Conservation (phyloP, 2,329 filamentous ascomycete genomes). For the Stachybotrys elegans region DNA sequence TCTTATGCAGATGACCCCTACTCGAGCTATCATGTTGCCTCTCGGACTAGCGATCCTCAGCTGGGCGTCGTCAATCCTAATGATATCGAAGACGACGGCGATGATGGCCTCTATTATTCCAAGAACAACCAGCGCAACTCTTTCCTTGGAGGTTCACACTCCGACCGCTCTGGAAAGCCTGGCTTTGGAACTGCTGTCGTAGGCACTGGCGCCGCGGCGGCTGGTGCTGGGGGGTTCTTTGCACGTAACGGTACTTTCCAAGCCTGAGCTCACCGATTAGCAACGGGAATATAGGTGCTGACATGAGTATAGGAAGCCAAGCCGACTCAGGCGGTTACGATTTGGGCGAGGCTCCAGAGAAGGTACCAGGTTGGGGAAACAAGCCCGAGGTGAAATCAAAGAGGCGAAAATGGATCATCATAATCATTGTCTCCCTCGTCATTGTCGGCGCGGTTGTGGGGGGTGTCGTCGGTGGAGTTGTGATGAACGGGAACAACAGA, state of each 20-base stretch:
- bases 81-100: conserved; percentile 80
- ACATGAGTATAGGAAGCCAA: neutral
- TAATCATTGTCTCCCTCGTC: conserved; percentile 56
- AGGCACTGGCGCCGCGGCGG: conserved; percentile 32
- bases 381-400: conserved; percentile 55
- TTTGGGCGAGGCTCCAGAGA: conserved; percentile 44
- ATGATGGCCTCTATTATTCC: conserved; percentile 67
- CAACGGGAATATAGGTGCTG: too few relatives aligned
- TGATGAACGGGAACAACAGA: conserved; percentile 39
- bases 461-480: conserved; percentile 67
- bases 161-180: conserved; percentile 23
- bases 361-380: conserved; percentile 58
- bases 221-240: conserved; percentile 12
- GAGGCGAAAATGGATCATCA: conserved; percentile 67
- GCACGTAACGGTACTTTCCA: neutral
- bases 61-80: conserved; percentile 67
- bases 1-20: conserved; percentile 63
- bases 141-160: conserved; percentile 51
- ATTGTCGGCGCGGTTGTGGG: conserved; percentile 68
- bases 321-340: conserved; percentile 23
- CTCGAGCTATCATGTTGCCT: conserved; percentile 46
- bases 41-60: conserved; percentile 38
- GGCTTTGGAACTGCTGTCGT: conserved; percentile 37
- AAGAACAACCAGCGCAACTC: conserved; percentile 44
- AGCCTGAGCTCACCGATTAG: too few relatives aligned